Percentiles rank a stretch among this genome's conserved stretches.
phyloP scores from a whole-genome alignment of 129 eudicot species.

The Erigeron canadensis region DNA sequence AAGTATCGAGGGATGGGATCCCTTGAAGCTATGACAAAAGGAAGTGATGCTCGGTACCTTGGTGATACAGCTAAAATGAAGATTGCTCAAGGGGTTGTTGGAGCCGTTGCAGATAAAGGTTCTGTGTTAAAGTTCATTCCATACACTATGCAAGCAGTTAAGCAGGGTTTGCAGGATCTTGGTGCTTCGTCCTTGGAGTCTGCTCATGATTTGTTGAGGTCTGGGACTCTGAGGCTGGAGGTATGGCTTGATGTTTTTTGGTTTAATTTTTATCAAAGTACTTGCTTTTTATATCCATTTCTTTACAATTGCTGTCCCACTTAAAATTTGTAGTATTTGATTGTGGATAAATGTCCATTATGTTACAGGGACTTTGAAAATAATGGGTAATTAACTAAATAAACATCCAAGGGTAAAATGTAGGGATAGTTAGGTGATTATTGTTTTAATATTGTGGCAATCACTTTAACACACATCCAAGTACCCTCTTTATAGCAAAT shows the following conservation, averaged over 20 bases:
- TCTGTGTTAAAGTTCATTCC: conserved; percentile 79
- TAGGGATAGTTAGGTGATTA: too few relatives aligned
- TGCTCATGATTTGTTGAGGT: conserved; percentile 66
- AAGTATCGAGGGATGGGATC: conserved; percentile 98
- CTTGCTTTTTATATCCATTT: background rate
- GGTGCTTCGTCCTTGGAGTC: conserved; percentile 73
- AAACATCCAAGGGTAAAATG: too few relatives aligned
- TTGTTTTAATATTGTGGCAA: too few relatives aligned
- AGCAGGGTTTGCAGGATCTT: conserved; percentile 91
- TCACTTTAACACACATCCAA: too few relatives aligned
- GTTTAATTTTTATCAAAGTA: background rate
- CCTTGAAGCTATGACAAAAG: conserved; percentile 84
- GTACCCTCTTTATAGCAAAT: too few relatives aligned
- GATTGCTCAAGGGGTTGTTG: conserved; percentile 83
- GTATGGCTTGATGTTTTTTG: conserved; percentile 33
- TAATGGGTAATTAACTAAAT: too few relatives aligned
- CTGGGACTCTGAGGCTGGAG: conserved; percentile 70
- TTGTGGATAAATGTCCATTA: too few relatives aligned
- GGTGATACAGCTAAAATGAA: conserved; percentile 71
- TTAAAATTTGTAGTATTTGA: too few relatives aligned
- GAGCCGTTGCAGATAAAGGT: conserved; percentile 93
- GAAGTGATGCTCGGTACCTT: conserved; percentile 74
- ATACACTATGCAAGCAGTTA: conserved; percentile 81
- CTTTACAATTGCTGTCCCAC: too few relatives aligned
- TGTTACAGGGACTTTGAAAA: too few relatives aligned